Conservation (phyloP, 495 filamentous ascomycete species). For the Podospora appendiculata region DNA sequence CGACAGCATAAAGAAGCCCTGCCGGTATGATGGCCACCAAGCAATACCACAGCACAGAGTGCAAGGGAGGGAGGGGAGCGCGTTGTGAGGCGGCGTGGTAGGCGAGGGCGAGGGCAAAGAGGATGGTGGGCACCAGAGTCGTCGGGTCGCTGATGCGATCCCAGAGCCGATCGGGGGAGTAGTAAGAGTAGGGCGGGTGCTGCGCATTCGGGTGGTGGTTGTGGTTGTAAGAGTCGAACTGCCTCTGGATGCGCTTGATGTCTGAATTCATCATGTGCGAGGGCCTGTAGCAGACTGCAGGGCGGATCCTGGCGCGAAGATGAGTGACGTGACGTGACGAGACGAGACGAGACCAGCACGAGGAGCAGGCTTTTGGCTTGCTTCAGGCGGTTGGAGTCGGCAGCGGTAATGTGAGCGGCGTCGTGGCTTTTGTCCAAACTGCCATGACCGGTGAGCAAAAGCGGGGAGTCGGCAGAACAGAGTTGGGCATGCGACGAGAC, state of each 20-base stretch:
- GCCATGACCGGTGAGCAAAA: neutral
- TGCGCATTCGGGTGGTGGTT: slow-evolving; percentile 7
- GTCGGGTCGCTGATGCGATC: slow-evolving; percentile 25
- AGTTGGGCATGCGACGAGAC: too few species aligned
- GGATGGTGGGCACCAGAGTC: slow-evolving; percentile 26
- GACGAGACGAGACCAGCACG: too few species aligned
- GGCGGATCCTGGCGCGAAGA: too few species aligned
- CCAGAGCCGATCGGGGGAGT: slow-evolving; percentile 10
- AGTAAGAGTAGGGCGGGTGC: slow-evolving; percentile 12
- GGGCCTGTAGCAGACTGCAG: too few species aligned
- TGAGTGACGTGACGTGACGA: too few species aligned
- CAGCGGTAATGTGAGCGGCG: neutral
- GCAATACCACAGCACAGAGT: slow-evolving; percentile 53
- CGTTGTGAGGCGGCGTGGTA: slow-evolving; percentile 31
- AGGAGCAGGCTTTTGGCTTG: too few species aligned
- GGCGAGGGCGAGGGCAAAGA: slow-evolving; percentile 33
- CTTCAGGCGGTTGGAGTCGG: too few species aligned
- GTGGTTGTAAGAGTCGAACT: slow-evolving; percentile 16
- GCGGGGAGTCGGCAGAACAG: too few species aligned
- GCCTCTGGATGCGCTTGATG: slow-evolving; percentile 17
- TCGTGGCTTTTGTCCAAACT: neutral
- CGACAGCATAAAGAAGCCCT: slow-evolving; percentile 50
- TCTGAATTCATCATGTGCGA: slow-evolving; percentile 17
- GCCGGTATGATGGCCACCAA: slow-evolving; percentile 55
- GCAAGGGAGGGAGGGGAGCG: slow-evolving; percentile 11